Conservation (phyloP, 1,284 basidiomycete species). For the Ceratobasidium sp. region DNA sequence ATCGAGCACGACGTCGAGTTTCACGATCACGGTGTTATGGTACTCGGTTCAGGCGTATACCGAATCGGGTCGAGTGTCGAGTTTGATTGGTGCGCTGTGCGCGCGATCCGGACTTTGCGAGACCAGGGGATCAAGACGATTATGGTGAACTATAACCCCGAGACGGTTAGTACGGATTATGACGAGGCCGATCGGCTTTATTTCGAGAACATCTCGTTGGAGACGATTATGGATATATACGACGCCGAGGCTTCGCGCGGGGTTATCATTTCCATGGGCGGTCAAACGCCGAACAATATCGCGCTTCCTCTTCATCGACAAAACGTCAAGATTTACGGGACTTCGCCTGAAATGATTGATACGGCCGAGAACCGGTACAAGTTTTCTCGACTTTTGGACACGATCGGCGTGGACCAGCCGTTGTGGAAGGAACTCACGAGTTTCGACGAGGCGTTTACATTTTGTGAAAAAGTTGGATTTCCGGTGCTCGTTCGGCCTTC, state of each 20-base stretch:
- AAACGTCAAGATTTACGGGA: conserved; percentile 98
- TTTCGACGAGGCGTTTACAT: conserved; percentile 87
- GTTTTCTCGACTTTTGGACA: conserved; percentile 97
- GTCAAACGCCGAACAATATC: conserved; percentile 99
- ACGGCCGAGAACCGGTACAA: conserved; percentile 99
- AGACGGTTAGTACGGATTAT: conserved; percentile 99
- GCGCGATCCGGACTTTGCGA: conserved; percentile 94
- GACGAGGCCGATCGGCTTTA: conserved; percentile 98
- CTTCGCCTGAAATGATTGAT: conserved; percentile 99
- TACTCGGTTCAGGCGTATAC: conserved; percentile 98
- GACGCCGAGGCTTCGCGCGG: conserved; percentile 91
- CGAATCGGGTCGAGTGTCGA: conserved; percentile 99
- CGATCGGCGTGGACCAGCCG: conserved; percentile 98
- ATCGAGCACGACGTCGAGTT: conserved; percentile 92
- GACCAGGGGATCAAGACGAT: conserved; percentile 95
- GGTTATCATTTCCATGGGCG: conserved; percentile 97
- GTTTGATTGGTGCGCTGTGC: conserved; percentile 99
- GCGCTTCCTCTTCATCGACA: conserved; percentile 93
- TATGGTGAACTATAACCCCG: conserved; percentile 99
- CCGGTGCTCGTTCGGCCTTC: conserved; percentile 97
- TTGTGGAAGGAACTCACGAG: conserved; percentile 97
- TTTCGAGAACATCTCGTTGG: conserved; percentile 98
- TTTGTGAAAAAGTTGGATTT: conserved; percentile 93
- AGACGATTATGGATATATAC: conserved; percentile 98
- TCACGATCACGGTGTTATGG: conserved; percentile 94